Conservation (phyloP, 331 rosid genomes). For the Rosa hybrid region DNA sequence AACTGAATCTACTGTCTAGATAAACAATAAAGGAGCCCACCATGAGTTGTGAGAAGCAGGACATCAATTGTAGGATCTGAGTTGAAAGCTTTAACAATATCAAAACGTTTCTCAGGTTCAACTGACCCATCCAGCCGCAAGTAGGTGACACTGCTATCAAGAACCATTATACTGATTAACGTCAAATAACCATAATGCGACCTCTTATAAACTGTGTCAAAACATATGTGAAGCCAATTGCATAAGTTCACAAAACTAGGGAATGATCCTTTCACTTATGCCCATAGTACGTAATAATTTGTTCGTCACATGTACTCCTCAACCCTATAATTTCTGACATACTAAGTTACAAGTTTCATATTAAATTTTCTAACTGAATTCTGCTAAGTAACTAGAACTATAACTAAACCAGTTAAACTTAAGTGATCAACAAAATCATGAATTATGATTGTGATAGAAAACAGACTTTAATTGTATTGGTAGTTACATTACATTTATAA, state of each 20-base stretch:
- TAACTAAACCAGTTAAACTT: neutral
- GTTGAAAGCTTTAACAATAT: slow-evolving; percentile 89
- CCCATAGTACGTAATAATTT: neutral
- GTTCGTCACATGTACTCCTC: neutral
- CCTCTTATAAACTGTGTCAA: neutral
- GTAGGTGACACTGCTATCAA: slow-evolving; percentile 69
- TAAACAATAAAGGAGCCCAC: slow-evolving; percentile 36
- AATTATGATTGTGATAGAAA: neutral
- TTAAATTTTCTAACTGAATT: neutral
- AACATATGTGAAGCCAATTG: neutral
- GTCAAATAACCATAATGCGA: neutral
- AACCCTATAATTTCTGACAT: neutral
- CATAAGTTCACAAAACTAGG: neutral
- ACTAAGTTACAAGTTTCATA: neutral
- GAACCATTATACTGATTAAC: slow-evolving; percentile 15
- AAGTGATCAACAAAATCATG: slow-evolving; percentile 13
- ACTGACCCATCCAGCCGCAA: slow-evolving; percentile 97
- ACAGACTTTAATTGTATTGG: neutral
- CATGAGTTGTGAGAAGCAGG: slow-evolving; percentile 91
- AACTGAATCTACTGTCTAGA: slow-evolving; percentile 2
- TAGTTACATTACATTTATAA: neutral
- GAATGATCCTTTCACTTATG: neutral
- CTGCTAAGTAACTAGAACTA: neutral
- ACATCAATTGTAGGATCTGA: slow-evolving; percentile 98
- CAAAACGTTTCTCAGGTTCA: slow-evolving; percentile 82